Evolutionary conservation across 768 basidiomycete species (phyloP), one percentile per base, ranked within the genome.

Genomic region (Xerocomellus amylosporus): DNA sequence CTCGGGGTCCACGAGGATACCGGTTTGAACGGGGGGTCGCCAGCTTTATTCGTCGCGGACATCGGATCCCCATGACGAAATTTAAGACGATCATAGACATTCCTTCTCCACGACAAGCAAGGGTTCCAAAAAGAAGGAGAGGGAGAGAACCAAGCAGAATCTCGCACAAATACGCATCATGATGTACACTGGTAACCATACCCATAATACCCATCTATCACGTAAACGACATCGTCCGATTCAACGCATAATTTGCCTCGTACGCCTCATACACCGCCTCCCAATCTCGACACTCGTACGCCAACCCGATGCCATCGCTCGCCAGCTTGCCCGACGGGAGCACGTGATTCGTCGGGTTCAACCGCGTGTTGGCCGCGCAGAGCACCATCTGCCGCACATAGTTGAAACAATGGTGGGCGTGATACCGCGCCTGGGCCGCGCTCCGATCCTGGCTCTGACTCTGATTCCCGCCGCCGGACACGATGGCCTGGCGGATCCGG

Each of bases 341-440:
- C 2, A 63, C 48, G 3, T 60, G 55, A 22, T 65, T 58, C 9
- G 46, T 56, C 2, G 65, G 66, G 45, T 68, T 68, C 55, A 77
- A 33, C 26, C 67, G 62, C 24, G 67, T 64, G 49, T 75, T 69
- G 4, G 66, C 67, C 1, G 67, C 67, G 39, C 75, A 77, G 28
- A 73, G 58, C 0, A 75, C 51, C 66, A 70, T 71, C 65, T 77
- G 73, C 4, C 70, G 61, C 17, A 77, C 54, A 33, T 77, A 76
- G 51, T 76, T 77, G 58, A 77, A 53, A 43, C 75, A 77, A 34
- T 77, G 75, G 10, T 65, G 57, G 24, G 33, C 56, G 36, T 64
- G 62, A n/a, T 49, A 34, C 49, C 53, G 58, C 6, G 37, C 54
- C 3, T 45, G 51, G 9, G 7, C 17, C 4, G 28, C 4, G 24